These are phyloP conservation scores for Hypsizygus ulmarius DNA, from an alignment of 1,284 basidiomycete species.

Conservation along the genomic window DNA sequence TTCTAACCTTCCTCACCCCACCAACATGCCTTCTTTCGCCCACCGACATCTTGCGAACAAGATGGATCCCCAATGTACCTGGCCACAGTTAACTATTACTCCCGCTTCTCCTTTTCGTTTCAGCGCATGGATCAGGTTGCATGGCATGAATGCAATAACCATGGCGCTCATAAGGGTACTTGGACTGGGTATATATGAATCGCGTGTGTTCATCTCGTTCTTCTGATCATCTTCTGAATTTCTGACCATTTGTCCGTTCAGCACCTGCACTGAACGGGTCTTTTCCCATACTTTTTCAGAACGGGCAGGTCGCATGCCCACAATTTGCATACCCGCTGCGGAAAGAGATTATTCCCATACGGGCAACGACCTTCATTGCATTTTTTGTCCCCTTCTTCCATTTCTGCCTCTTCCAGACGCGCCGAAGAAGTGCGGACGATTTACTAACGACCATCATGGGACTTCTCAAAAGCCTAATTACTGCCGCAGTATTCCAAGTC, in stretches of 20 bases:
- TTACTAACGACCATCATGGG: slow-evolving; percentile 52
- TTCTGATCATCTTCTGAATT: slow-evolving; percentile 1
- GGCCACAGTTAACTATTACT: not conserved
- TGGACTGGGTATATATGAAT: slow-evolving; percentile 50
- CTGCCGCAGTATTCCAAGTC: slow-evolving; percentile 41
- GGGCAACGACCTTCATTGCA: slow-evolving; percentile 48
- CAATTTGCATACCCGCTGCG: slow-evolving; percentile 43
- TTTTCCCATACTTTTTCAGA: slow-evolving; percentile 39
- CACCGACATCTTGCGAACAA: not conserved
- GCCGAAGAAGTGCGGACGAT: slow-evolving; percentile 44
- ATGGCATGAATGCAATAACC: slow-evolving; percentile 45
- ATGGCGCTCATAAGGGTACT: slow-evolving; percentile 45
- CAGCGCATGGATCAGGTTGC: slow-evolving; percentile 38
- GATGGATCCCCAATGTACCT: not conserved
- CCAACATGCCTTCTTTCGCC: not conserved
- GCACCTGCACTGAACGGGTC: slow-evolving; percentile 40
- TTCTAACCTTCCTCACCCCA: not conserved
- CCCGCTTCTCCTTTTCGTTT: slow-evolving; percentile 28
- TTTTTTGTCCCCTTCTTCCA: slow-evolving; percentile 55
- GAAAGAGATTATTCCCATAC: slow-evolving; percentile 54
- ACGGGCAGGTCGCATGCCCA: slow-evolving; percentile 37
- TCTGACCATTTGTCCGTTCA: slow-evolving; percentile 14
- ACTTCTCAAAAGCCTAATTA: slow-evolving; percentile 45
- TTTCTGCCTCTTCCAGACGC: slow-evolving; percentile 46
- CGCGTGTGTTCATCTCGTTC: slow-evolving; percentile 26